Evolutionary conservation across 345 rosid species (phyloP).

Genomic region (Populus simonii): DNA sequence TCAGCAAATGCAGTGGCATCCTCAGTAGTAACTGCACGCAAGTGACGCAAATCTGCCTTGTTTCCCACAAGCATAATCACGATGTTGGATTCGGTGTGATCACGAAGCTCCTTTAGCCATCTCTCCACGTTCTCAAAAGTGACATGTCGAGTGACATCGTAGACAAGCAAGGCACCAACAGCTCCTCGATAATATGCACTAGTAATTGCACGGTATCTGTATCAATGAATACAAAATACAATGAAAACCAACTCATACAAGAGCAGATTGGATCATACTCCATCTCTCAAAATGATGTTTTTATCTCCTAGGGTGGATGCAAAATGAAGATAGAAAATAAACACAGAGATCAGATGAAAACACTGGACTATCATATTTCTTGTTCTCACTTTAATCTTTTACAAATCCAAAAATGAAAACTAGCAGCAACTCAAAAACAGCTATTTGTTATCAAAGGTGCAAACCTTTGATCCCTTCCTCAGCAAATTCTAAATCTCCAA

Average conservation of each 20-base stretch:
- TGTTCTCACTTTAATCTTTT: not conserved
- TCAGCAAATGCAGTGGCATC: constrained; percentile 28
- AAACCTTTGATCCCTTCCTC: not conserved
- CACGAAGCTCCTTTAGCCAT: constrained; percentile 32
- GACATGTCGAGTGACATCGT: constrained; percentile 29
- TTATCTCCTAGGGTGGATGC: not conserved
- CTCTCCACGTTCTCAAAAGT: constrained; percentile 31
- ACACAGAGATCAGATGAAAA: not conserved
- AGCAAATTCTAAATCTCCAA: constrained; percentile 1
- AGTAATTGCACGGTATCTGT: constrained; percentile 27
- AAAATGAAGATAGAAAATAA: not conserved
- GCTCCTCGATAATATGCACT: constrained; percentile 30
- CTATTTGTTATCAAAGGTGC: not conserved
- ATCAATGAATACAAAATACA: not conserved
- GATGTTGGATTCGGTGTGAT: constrained; percentile 27
- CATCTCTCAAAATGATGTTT: not conserved
- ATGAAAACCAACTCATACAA: not conserved
- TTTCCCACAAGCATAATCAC: constrained; percentile 31
- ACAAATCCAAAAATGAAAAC: not conserved
- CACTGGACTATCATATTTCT: not conserved
- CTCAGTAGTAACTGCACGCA: constrained; percentile 23
- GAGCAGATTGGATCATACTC: not conserved
- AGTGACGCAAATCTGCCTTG: constrained; percentile 30
- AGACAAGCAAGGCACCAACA: constrained; percentile 28
- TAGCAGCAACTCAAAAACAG: not conserved